Base-by-base conservation (phyloP, 1,284 basidiomycete species). In the Cryptococcus sp. region DNA sequence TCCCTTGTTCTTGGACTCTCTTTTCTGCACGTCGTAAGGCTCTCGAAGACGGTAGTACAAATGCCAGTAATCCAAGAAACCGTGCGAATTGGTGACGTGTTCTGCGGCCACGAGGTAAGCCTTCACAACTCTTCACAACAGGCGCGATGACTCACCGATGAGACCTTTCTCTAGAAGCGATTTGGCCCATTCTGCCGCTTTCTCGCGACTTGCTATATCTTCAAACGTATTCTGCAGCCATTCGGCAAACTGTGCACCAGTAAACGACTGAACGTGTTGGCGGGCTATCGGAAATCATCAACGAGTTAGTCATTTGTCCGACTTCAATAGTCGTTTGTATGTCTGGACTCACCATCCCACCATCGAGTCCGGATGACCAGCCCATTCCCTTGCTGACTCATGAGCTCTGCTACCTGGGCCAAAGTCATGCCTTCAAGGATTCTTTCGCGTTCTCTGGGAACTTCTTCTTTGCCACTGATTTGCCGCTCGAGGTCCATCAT, bases 191-290 rank as follows among this genome's bases (percentile, higher is more conserved):
- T 92, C 89, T n/a, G 83, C 79, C 0, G 85, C 92, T 66, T 91
- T 88, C 42, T 88, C 85, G 55, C 89, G 81, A 5, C 86, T 88
- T 5, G 87, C 86, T 3, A 94, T 85, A 71, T 94, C 92, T 39
- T 87, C 83, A 71, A 93, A 94, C 69, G 91, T 90, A 42, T 88
- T 84, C 27, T 89, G 85, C 19, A 94, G 80, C 92, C 92, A 96
- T 1, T 86, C 87, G 39, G 91, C 88, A 65, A 95, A 86, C 52
- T 93, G 89, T 58, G 86, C 86, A 0, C 92, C 92, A 13, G 86
- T 90, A 73, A 96, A 95, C 3, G 88, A 88, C 65, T 92, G 87
- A 2, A 70, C 67, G 61, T 72, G 70, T 54, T 62, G 57, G 50
- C 61, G 49, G n/a, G 61, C 60, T 61, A 17, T 13, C 30, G 2